A percentile compares a stretch with the other conserved stretches of the same genome.
Evolutionary conservation across 2,329 filamentous ascomycete species (phyloP).

Genomic region (Ophiocordyceps polyrhachis-furcata): DNA sequence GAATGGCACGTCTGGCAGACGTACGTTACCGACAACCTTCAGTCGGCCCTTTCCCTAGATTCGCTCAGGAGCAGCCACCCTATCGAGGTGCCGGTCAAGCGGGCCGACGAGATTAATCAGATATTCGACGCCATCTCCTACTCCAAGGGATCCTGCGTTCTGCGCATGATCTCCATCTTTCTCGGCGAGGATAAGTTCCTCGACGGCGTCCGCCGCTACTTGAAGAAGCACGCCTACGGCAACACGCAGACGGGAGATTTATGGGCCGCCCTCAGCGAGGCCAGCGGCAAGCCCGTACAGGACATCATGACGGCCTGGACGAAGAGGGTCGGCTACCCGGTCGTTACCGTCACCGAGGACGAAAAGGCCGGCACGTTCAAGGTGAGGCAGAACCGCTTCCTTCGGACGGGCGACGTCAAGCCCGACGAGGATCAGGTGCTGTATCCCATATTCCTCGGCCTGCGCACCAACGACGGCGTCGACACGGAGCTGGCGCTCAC

Average conservation of each 20-base stretch:
- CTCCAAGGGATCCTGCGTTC: constrained; percentile 85
- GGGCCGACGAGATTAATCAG: constrained; percentile 90
- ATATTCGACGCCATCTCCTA: constrained; percentile 98
- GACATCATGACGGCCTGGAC: constrained; percentile 94
- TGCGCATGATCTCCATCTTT: constrained; percentile 94
- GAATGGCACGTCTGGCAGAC: constrained; percentile 98
- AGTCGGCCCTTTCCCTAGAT: constrained; percentile 72
- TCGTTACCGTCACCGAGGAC: constrained; percentile 58
- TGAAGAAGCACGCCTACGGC: constrained; percentile 92
- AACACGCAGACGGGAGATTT: constrained; percentile 86
- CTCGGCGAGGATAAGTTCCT: constrained; percentile 85
- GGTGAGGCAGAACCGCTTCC: constrained; percentile 87
- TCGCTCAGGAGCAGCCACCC: constrained; percentile 88
- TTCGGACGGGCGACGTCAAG: constrained; percentile 81
- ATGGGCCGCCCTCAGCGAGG: constrained; percentile 73
- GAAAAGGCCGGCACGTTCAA: constrained; percentile 53
- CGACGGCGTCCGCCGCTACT: constrained; percentile 74
- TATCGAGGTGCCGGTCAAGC: constrained; percentile 90
- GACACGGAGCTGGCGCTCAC: constrained; percentile 32
- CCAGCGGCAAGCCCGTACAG: constrained; percentile 79
- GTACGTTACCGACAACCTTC: constrained; percentile 84
- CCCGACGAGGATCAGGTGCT: constrained; percentile 79
- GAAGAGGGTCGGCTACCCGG: constrained; percentile 86
- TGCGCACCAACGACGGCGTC: constrained; percentile 69
- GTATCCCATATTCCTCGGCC: constrained; percentile 75